Evolutionary conservation across 2,329 filamentous ascomycete species (phyloP).

Genomic region (Diaporthe destruens): DNA sequence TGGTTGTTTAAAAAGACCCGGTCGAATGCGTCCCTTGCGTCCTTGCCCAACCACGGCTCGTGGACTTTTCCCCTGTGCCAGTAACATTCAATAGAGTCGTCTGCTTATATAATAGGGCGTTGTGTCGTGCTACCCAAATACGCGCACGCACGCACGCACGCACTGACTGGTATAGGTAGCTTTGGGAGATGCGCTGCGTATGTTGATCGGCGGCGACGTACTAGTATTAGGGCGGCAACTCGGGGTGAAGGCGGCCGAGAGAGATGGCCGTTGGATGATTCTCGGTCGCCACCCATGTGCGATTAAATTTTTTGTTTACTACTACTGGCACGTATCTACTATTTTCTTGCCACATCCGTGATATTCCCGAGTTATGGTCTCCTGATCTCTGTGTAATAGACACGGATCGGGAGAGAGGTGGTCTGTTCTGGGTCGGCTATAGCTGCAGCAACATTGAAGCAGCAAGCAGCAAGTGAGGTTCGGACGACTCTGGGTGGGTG

Average conservation of each 20-base stretch:
- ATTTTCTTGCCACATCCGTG: not conserved
- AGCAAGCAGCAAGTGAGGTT: not conserved
- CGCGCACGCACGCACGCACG: not conserved
- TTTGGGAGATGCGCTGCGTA: not conserved
- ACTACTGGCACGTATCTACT: not conserved
- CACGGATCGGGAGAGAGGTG: not conserved
- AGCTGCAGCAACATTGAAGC: not conserved
- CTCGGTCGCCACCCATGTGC: not conserved
- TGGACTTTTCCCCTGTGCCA: not conserved
- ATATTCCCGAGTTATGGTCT: not conserved
- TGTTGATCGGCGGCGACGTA: not conserved
- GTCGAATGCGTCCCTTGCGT: constrained; percentile 16
- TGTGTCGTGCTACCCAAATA: not conserved
- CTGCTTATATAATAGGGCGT: not conserved
- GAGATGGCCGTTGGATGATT: not conserved
- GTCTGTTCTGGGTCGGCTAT: too few relatives aligned
- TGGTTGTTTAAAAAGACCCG: not conserved
- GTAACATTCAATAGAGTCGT: too few relatives aligned
- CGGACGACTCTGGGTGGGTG: not conserved
- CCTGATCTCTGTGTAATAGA: too few relatives aligned
- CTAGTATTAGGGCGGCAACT: not conserved
- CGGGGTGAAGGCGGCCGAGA: constrained; percentile 7
- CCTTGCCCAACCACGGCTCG: not conserved
- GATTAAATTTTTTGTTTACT: not conserved
- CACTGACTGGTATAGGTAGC: too few relatives aligned